A percentile compares a stretch with the other conserved stretches of the same genome.
phyloP scores from a whole-genome alignment of 2,329 filamentous ascomycete genomes.

The Scedosporium apiospermum region DNA sequence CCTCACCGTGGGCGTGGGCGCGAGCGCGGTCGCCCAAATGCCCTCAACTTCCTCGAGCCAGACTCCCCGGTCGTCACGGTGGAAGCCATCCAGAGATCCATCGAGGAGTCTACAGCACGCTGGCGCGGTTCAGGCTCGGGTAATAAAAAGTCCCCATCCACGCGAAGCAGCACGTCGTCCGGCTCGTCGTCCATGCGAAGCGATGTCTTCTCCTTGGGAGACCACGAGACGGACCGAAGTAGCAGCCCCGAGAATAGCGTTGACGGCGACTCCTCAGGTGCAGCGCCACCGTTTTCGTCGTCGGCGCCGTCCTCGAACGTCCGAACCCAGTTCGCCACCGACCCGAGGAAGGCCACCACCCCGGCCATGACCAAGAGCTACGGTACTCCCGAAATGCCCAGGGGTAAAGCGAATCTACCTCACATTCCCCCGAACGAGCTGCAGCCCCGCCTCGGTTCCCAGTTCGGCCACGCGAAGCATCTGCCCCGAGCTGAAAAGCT shows the following conservation, averaged over 20 bases:
- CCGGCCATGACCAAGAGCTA: constrained; percentile 14
- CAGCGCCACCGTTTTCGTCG: neutral
- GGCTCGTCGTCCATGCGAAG: constrained; percentile 46
- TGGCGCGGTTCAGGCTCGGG: constrained; percentile 15
- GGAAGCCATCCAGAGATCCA: constrained; percentile 22
- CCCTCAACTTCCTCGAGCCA: constrained; percentile 47
- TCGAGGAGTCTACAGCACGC: constrained; percentile 19
- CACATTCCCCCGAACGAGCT: constrained; percentile 25
- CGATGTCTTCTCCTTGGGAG: constrained; percentile 25
- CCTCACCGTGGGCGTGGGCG: no score
- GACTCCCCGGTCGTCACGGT: constrained; percentile 40
- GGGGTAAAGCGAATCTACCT: constrained; percentile 25
- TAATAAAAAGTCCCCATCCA: constrained; percentile 18
- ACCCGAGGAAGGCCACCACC: neutral
- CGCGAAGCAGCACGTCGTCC: constrained; percentile 26
- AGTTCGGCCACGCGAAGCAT: constrained; percentile 16
- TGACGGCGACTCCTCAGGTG: constrained; percentile 14
- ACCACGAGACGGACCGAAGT: constrained; percentile 33
- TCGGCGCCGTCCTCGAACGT: neutral
- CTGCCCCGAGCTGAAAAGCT: constrained; percentile 30
- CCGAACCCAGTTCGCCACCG: neutral
- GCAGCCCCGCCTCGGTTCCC: constrained; percentile 18
- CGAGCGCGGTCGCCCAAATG: constrained; percentile 17
- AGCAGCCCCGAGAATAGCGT: constrained; percentile 32
- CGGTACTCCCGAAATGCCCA: constrained; percentile 32